Percentiles rank a stretch among this genome's conserved stretches.
These are phyloP conservation scores for Akanthomyces lecanii DNA, from an alignment of 2,329 filamentous ascomycete genomes.

Conservation along the genomic window DNA sequence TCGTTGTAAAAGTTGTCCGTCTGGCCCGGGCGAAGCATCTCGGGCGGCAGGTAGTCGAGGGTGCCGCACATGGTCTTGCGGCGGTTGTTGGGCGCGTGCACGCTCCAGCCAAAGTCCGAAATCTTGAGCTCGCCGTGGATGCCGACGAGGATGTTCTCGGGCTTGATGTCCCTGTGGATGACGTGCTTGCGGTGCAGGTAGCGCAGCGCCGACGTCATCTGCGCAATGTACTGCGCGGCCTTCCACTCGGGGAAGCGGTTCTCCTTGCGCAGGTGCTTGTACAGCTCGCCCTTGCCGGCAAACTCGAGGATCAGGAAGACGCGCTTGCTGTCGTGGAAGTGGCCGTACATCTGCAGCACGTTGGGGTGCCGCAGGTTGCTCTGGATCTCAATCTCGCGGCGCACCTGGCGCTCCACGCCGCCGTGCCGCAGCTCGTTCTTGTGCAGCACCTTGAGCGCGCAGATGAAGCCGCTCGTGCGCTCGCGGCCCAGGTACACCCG, in stretches of 20 bases:
- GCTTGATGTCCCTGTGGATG: conserved; percentile 96
- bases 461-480: conserved; percentile 74
- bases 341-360: conserved; percentile 76
- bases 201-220: conserved; percentile 83
- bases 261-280: conserved; percentile 78
- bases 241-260: conserved; percentile 80
- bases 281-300: conserved; percentile 79
- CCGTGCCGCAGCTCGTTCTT: conserved; percentile 78
- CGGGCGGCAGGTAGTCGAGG: conserved; percentile 92
- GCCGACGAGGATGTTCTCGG: conserved; percentile 92
- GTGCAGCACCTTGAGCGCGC: conserved; percentile 80
- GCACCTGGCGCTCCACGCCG: conserved; percentile 77
- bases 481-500: conserved; percentile 82
- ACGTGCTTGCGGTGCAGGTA: conserved; percentile 97
- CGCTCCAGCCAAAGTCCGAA: conserved; percentile 97
- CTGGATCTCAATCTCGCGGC: conserved; percentile 86
- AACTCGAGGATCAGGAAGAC: conserved; percentile 87
- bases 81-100: conserved; percentile 92
- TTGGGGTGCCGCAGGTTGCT: conserved; percentile 83
- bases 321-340: conserved; percentile 85
- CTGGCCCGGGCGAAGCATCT: conserved; percentile 85
- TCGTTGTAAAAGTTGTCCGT: conserved; percentile 88
- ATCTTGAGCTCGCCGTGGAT: conserved; percentile 99
- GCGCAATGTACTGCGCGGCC: conserved; percentile 80
- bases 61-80: conserved; percentile 96